These are phyloP conservation scores for Ceratobasidium theobromae DNA, from an alignment of 1,284 basidiomycete genomes.

Conservation along the genomic window DNA sequence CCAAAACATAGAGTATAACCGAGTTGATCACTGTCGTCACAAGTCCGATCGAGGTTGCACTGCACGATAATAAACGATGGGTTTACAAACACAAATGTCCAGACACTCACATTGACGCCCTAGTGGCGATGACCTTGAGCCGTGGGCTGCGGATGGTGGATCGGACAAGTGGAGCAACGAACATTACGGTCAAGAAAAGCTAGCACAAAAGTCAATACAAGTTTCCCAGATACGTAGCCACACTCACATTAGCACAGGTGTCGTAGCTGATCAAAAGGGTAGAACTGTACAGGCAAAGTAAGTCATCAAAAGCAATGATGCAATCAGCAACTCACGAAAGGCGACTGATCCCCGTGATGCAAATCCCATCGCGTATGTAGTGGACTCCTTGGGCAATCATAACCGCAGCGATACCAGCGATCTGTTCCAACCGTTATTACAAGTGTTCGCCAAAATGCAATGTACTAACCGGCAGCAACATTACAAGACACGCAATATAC, in stretches of 20 bases:
- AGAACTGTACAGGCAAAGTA: background rate
- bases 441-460: background rate
- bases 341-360: constrained; percentile 4
- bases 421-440: background rate
- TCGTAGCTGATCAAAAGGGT: constrained; percentile 9
- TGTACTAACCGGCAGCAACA: constrained; percentile 11
- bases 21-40: background rate
- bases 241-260: constrained; percentile 9
- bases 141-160: constrained; percentile 13
- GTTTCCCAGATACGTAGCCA: background rate
- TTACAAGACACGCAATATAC: constrained; percentile 1
- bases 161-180: constrained; percentile 5
- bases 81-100: too few relatives aligned
- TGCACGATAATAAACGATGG: too few relatives aligned
- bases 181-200: constrained; percentile 21
- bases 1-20: background rate
- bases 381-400: background rate
- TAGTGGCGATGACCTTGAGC: background rate
- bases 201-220: background rate
- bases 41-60: constrained; percentile 10
- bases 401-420: background rate
- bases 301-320: background rate
- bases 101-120: constrained; percentile 12
- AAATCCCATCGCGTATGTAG: constrained; percentile 5
- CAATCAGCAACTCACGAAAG: background rate